Percentiles rank a stretch among this genome's conserved stretches.
phyloP scores from a whole-genome alignment of 2,329 filamentous ascomycete species.

The Graphiopsis chlorocephala region DNA sequence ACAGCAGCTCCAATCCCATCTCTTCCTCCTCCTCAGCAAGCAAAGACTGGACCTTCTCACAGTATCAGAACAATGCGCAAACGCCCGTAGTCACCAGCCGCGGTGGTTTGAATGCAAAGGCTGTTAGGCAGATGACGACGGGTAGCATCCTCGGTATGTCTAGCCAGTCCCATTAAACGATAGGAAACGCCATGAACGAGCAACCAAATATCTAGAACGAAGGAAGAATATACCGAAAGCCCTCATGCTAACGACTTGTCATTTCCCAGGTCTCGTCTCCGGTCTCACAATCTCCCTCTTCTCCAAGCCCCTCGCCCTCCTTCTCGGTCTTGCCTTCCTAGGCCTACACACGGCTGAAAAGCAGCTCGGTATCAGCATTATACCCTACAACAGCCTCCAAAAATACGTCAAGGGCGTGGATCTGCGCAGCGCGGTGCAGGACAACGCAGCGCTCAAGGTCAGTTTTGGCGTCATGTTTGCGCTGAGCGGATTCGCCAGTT shows the following conservation, averaged over 20 bases:
- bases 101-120: constrained; percentile 41
- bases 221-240: background rate
- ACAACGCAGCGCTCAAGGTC: constrained; percentile 63
- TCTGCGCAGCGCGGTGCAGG: constrained; percentile 51
- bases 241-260: background rate
- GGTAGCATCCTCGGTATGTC: constrained; percentile 46
- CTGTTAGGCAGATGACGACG: constrained; percentile 45
- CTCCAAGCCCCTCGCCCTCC: constrained; percentile 65
- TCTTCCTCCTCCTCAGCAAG: constrained; percentile 18
- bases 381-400: constrained; percentile 50
- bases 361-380: constrained; percentile 48
- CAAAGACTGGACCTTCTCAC: constrained; percentile 40
- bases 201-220: too few relatives aligned
- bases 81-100: constrained; percentile 38
- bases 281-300: constrained; percentile 68
- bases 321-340: constrained; percentile 64
- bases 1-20: constrained; percentile 32
- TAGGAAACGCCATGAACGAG: too few relatives aligned
- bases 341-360: constrained; percentile 57
- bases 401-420: constrained; percentile 51
- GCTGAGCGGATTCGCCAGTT: constrained; percentile 62
- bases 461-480: constrained; percentile 73
- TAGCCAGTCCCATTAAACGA: background rate
- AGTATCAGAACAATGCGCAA: constrained; percentile 40
- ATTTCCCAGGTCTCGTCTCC: constrained; percentile 55